Conservation (phyloP, 495 filamentous ascomycete genomes). For the Penicillium ochrochloron region DNA sequence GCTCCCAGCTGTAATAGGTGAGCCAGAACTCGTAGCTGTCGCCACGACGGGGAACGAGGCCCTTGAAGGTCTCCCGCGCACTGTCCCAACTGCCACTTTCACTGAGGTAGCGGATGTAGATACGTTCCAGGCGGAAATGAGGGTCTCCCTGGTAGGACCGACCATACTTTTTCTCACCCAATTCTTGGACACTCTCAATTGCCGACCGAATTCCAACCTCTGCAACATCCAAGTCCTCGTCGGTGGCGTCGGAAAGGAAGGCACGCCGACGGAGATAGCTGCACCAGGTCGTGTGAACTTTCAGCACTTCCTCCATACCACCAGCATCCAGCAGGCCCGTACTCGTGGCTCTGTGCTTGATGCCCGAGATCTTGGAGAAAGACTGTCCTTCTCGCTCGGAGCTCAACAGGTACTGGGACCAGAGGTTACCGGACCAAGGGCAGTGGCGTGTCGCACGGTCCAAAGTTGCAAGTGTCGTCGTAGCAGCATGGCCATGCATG, state of each 20-base stretch:
- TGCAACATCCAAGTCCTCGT: constrained; percentile 88
- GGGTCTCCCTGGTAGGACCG: constrained; percentile 82
- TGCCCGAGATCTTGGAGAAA: constrained; percentile 79
- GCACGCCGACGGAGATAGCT: constrained; percentile 85
- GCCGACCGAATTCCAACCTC: constrained; percentile 87
- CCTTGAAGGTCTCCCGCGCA: constrained; percentile 75
- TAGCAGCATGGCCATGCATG: constrained; percentile 40
- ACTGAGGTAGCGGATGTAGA: constrained; percentile 87
- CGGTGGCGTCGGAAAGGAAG: constrained; percentile 73
- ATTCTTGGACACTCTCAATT: constrained; percentile 77
- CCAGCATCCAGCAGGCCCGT: constrained; percentile 73
- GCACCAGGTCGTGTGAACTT: constrained; percentile 91
- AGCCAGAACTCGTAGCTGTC: constrained; percentile 92
- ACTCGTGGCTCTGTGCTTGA: constrained; percentile 90
- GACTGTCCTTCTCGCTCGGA: constrained; percentile 74
- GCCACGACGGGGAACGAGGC: constrained; percentile 67
- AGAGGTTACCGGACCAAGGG: constrained; percentile 88
- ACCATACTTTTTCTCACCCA: constrained; percentile 76
- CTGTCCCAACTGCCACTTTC: constrained; percentile 70
- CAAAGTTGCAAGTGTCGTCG: constrained; percentile 55
- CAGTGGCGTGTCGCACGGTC: constrained; percentile 84
- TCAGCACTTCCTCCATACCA: constrained; percentile 83
- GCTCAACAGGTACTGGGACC: constrained; percentile 85
- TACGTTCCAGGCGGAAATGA: constrained; percentile 82
- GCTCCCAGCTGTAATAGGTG: constrained; percentile 87